Evolutionary conservation across 2,329 filamentous ascomycete genomes (phyloP).

Genomic region (Fusarium luffae): DNA sequence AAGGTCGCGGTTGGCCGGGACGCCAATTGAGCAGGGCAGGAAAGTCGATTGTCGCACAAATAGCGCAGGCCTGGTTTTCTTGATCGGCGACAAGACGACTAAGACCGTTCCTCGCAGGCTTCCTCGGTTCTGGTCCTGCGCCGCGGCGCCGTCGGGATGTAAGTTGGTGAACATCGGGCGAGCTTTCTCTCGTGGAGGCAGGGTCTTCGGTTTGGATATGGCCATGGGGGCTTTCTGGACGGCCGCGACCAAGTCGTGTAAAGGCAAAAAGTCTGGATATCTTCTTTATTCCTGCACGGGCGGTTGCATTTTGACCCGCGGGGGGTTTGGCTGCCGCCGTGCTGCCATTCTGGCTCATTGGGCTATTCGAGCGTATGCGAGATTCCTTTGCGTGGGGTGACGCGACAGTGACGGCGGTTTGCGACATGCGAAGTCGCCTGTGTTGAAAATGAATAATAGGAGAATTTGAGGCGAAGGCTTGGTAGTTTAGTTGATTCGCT

Average conservation of each 20-base stretch:
- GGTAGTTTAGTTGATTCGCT: constrained; percentile 16
- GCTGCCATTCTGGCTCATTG: constrained; percentile 44
- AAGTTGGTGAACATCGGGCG: constrained; percentile 52
- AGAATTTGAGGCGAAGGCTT: constrained; percentile 9
- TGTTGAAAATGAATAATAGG: constrained; percentile 6
- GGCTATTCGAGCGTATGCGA: constrained; percentile 13
- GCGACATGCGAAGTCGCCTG: constrained; percentile 27
- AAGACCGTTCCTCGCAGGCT: constrained; percentile 44
- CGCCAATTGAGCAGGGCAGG: constrained; percentile 51
- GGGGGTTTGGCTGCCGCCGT: constrained; percentile 41
- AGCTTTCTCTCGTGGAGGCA: constrained; percentile 41
- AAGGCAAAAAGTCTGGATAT: constrained; percentile 52
- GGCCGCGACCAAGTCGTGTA: constrained; percentile 47
- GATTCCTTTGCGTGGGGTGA: constrained; percentile 30
- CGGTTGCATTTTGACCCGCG: constrained; percentile 30
- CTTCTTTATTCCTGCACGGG: constrained; percentile 49
- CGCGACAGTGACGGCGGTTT: constrained; percentile 34
- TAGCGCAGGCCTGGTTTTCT: constrained; percentile 45
- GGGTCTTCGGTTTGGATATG: constrained; percentile 38
- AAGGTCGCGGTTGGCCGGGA: constrained; percentile 50
- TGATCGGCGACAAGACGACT: constrained; percentile 47
- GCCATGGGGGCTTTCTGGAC: constrained; percentile 34
- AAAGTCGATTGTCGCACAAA: constrained; percentile 53
- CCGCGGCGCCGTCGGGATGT: constrained; percentile 45
- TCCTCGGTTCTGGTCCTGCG: constrained; percentile 36